Percentiles rank a stretch among this genome's conserved stretches.
Conservation (phyloP, 306 rosid species). For the Gynostemma pentaphyllum region DNA sequence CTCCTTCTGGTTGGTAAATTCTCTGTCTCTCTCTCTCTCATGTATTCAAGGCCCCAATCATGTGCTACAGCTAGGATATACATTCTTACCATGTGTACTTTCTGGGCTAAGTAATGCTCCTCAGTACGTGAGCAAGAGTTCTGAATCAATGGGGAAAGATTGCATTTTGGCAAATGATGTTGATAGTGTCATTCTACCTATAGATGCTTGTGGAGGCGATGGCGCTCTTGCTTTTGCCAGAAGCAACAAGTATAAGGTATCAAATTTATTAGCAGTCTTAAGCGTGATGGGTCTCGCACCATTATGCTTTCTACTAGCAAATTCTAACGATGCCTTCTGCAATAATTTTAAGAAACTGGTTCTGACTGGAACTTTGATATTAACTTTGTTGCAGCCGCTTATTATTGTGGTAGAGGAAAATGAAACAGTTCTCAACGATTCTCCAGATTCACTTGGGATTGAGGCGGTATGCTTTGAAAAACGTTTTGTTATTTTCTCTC, state of each 20-base stretch:
- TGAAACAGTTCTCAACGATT: conserved; percentile 70
- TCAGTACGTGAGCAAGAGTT: conserved; percentile 47
- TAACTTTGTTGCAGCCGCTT: conserved; percentile 55
- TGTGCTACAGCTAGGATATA: conserved; percentile 62
- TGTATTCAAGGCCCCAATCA: not conserved
- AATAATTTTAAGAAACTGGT: not conserved
- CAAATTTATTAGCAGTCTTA: not conserved
- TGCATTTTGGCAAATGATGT: conserved; percentile 65
- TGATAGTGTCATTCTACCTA: conserved; percentile 76
- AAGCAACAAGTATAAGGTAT: conserved; percentile 45
- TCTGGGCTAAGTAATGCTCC: conserved; percentile 90
- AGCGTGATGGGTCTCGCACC: not conserved
- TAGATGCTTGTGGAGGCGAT: conserved; percentile 74
- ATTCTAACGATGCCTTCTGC: not conserved
- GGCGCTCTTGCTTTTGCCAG: conserved; percentile 72
- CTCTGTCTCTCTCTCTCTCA: not conserved
- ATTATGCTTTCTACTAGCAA: not conserved
- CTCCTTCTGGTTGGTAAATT: not conserved
- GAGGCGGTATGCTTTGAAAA: conserved; percentile 40
- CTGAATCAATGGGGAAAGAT: conserved; percentile 28
- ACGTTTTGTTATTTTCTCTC: not conserved
- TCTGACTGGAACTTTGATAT: not conserved
- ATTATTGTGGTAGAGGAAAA: conserved; percentile 79
- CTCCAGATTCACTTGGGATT: conserved; percentile 58
- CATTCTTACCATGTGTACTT: conserved; percentile 86